Evolutionary conservation across 371 early-diverging fungal species (phyloP).

Genomic region (Phascolomyces articulosus): DNA sequence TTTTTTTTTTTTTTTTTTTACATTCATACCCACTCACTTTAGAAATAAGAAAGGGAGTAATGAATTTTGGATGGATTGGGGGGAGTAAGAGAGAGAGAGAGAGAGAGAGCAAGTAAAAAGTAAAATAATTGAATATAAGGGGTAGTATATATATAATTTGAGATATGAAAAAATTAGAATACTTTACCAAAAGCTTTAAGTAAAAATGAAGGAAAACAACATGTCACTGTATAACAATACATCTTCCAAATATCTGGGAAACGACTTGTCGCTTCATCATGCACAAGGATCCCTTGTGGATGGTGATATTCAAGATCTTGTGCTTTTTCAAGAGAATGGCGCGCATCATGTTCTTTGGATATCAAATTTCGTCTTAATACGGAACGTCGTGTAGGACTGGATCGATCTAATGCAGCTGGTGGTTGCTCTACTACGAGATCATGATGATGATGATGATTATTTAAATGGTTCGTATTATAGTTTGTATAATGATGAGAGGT

Average conservation of each 20-base stretch:
- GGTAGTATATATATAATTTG: neutral
- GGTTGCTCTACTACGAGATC: constrained; percentile 1
- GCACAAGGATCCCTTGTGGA: constrained; percentile 7
- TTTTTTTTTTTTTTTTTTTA: too few relatives aligned
- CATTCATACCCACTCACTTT: too few relatives aligned
- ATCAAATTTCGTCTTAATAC: constrained; percentile 22
- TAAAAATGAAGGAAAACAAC: constrained; percentile 55
- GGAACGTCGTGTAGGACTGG: constrained; percentile 17
- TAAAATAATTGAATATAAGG: neutral
- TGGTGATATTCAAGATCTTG: neutral
- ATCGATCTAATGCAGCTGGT: constrained; percentile 7
- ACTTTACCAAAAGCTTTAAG: constrained; percentile 46
- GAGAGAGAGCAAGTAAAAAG: constrained; percentile 16
- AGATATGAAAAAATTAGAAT: neutral
- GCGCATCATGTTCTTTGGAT: constrained; percentile 14
- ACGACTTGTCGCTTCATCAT: neutral
- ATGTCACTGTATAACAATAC: constrained; percentile 60
- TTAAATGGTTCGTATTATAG: too few relatives aligned
- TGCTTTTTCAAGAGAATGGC: constrained; percentile 1
- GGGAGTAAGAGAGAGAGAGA: neutral
- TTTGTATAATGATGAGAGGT: neutral
- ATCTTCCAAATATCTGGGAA: constrained; percentile 34
- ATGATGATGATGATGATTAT: constrained; percentile 9
- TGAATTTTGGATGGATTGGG: too few relatives aligned
- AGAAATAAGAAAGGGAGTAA: too few relatives aligned